phyloP scores from a whole-genome alignment of 331 rosid species.

The Pyrus hybrid region DNA sequence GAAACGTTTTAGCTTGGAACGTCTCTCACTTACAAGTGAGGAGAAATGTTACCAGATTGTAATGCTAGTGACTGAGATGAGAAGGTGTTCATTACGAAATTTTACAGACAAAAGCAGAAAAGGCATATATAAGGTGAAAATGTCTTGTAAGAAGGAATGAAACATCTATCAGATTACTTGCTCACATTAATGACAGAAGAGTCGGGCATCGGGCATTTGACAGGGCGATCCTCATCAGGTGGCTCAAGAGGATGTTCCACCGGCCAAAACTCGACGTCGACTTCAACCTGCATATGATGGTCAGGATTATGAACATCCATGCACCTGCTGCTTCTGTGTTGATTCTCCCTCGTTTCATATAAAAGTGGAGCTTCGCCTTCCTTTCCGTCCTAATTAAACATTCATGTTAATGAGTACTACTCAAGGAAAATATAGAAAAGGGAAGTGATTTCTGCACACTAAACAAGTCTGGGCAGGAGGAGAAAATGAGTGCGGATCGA shows the following conservation, averaged over 20 bases:
- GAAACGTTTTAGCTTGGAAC: no score
- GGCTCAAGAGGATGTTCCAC: conserved; percentile 92
- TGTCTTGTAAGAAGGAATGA: not conserved
- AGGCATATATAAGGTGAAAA: not conserved
- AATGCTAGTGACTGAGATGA: not conserved
- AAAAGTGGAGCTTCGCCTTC: conserved; percentile 30
- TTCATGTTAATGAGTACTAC: not conserved
- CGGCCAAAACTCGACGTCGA: conserved; percentile 64
- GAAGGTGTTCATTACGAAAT: not conserved
- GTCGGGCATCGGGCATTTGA: conserved; percentile 87
- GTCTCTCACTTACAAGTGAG: no score
- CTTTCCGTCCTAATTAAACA: conserved; percentile 29
- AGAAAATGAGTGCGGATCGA: not conserved
- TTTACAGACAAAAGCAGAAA: not conserved
- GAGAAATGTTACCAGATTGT: no score
- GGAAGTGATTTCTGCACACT: not conserved
- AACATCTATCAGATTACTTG: not conserved
- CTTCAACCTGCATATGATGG: conserved; percentile 19
- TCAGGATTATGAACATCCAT: not conserved
- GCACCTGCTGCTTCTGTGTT: not conserved
- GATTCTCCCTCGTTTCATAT: conserved; percentile 29
- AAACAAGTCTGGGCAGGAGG: not conserved
- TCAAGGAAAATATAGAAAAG: not conserved
- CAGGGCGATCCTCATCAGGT: conserved; percentile 85
- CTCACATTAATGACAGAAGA: conserved; percentile 71